Evolutionary conservation across 1,284 basidiomycete species (phyloP), one percentile per base, ranked within the genome.

Genomic region (Phenoliferia sp.): DNA sequence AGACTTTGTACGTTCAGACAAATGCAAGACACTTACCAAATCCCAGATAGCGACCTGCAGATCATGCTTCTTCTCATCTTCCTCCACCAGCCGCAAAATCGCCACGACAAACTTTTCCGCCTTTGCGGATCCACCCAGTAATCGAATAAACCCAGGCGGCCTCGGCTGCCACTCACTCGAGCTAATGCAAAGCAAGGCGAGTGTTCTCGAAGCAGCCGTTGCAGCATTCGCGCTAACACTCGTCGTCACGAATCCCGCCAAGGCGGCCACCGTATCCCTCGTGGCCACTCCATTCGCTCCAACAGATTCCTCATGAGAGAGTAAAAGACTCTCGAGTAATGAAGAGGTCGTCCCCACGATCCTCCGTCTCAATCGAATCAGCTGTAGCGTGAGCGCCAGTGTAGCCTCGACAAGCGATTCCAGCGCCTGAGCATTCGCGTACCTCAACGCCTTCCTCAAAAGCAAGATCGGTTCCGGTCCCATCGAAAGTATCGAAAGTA

Each of bases 341-440:
- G 84, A 89, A 1, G 85, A 84, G 26, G 80, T 75, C 17, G 82
- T 75, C 5, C 74, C 67, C 5, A 76, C 66, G 2, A 83, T 81
- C 50, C 79, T 79, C 67, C 84, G 83, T 73, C 90, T 90, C 69
- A 83, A 82, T 48, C 84, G 84, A 36, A 92, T 80, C 17, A 90
- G 79, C 44, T 86, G 72, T 5, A 86, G 83, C 19, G 83, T 83
- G 3, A 93, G 82, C 7, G 80, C 82, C 2, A 94, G 81, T 66
- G 87, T 84, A 0, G 86, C 83, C 69, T 86, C 85, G 29, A 92
- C 82, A 50, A 90, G 83, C 73, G 84, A 83, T 39, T 90, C 84
- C n/a, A 91, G 79, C 26, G 86, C 81, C 34, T 85, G 80, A 0
- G 86, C 86, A 74, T 94, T 90, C 9, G 85, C 84, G 69, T 84